Conservation (phyloP, 1,284 basidiomycete species). For the Heterobasidion irregulare region DNA sequence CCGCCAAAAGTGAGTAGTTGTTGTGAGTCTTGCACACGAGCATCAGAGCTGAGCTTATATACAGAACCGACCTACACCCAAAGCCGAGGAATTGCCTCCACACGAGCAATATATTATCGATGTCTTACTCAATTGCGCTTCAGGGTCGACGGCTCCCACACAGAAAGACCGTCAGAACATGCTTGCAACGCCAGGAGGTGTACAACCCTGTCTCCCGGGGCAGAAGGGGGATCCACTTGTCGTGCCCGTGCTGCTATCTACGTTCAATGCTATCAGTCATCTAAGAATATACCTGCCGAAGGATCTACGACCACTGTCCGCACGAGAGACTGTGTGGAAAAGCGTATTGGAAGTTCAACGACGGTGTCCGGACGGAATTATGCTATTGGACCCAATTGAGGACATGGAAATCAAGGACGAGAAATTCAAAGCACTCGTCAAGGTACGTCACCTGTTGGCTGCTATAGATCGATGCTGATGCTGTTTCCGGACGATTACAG, state of each 20-base stretch:
- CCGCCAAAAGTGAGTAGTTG: slow-evolving; percentile 52
- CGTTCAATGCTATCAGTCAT: slow-evolving; percentile 81
- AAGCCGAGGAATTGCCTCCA: slow-evolving; percentile 62
- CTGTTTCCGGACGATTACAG: slow-evolving; percentile 27
- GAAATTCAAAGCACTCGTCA: slow-evolving; percentile 81
- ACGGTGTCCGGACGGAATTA: slow-evolving; percentile 83
- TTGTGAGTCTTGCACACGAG: background rate
- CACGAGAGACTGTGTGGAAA: slow-evolving; percentile 83
- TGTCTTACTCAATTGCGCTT: slow-evolving; percentile 81
- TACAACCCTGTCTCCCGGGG: slow-evolving; percentile 65
- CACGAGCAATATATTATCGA: slow-evolving; percentile 93
- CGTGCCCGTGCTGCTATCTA: slow-evolving; percentile 85
- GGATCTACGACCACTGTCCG: slow-evolving; percentile 72
- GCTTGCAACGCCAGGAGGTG: slow-evolving; percentile 54
- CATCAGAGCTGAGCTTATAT: background rate
- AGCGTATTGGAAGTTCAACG: slow-evolving; percentile 85
- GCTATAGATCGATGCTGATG: background rate
- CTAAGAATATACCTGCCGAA: slow-evolving; percentile 87
- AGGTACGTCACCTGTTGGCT: slow-evolving; percentile 35
- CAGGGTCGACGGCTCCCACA: slow-evolving; percentile 47
- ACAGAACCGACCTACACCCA: slow-evolving; percentile 47
- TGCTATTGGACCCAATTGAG: slow-evolving; percentile 85
- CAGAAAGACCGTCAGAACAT: slow-evolving; percentile 47
- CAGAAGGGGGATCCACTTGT: slow-evolving; percentile 81
- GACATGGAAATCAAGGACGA: slow-evolving; percentile 98